Evolutionary conservation across 306 rosid species (phyloP), one percentile per base, ranked within the genome.

Genomic region (Purshia tridentata): DNA sequence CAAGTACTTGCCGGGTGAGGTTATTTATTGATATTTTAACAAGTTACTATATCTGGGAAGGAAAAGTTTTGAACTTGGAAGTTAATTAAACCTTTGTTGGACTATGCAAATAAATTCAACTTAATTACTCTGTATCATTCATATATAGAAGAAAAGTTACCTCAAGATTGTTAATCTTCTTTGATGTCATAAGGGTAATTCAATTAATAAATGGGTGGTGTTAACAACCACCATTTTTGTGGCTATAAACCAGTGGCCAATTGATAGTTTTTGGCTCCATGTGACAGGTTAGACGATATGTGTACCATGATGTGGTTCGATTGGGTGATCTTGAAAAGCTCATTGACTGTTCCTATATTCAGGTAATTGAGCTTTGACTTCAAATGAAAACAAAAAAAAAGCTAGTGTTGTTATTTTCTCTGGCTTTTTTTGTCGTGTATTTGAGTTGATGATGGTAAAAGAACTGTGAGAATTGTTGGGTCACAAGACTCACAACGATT

Each of bases 251-350:
- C 45, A 45, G 16, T 22, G 35, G 35, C 73, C 23, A 76, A 64
- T 68, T 56, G 56, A 65, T 60, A 18, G 52, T 19, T 19, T 44
- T 44, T 56, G 44, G 9, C 67, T 46, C 47, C 49, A 68, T 65
- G 56, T 46, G 52, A 71, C 91, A 93, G 98, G 93, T 93, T 84
- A 81, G 98, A 74, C 87, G 98, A 70, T 93, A 93, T 76, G 98
- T 93, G 76, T 93, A 93, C 84, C 98, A 93, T 72, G 90, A 93
- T 41, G 98, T 93, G 41, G 86, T 93, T 77, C 84, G 98, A 74
- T 88, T 91, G 86, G 88, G 85, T 40, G 98, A 93, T 78, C 87
- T 93, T 54, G 97, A 93, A 52, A 91, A 89, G 88, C 96, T 93
- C 77, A 86, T 93, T 53, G 91, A 93, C 80, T 93, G 97, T 73